Evolutionary conservation across 2,329 filamentous ascomycete species (phyloP), one percentile per base, ranked within the genome.

Genomic region (Colletotrichum simmondsii): DNA sequence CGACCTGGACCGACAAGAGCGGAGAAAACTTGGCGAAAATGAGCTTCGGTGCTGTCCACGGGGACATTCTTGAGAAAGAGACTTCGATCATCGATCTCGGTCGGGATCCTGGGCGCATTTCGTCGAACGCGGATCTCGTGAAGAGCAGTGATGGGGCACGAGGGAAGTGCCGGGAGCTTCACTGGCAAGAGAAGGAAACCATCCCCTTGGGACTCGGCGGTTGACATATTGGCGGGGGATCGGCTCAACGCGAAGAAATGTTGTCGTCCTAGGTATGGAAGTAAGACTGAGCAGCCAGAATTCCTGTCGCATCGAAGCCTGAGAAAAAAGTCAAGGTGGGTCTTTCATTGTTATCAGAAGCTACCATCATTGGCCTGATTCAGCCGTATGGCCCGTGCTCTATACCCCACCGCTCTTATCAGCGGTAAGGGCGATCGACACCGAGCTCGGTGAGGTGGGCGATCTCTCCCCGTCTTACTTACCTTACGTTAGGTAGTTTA

Each of bases 41-140:
- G 94, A 1, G 87, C 82, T 69, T 94, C 92, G 5, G 94, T 97
- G 72, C 94, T 92, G 80, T 98, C 95, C 75, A 93, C 87, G 7
- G 97, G 97, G 1, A 97, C 85, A 78, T 99, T 98, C 75, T 95
- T 93, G n/a, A 97, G 81, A 83, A 98, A 99, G 22, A 99, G 88
- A 74, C 94, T 95, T 77, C 95, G 92, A 19, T 90, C 85, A 77
- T 96, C 93, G 81, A 93, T 89, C 67, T 89, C 87, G 8, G 93
- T 93, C 16, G 94, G 91, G 53, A 94, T 88, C 83, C 93, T 94
- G 73, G 96, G 95, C 58, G 92, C 88, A 83, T 98, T 95, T 68
- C 91, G 91, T 76, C 94, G 94, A 68, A 98, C 84, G 84, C 98
- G 98, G 78, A 98, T 86, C 83, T 95, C 94, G 84, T 98, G 97